Base-by-base conservation (phyloP, 768 basidiomycete species). In the Neoboletus magnificus region DNA sequence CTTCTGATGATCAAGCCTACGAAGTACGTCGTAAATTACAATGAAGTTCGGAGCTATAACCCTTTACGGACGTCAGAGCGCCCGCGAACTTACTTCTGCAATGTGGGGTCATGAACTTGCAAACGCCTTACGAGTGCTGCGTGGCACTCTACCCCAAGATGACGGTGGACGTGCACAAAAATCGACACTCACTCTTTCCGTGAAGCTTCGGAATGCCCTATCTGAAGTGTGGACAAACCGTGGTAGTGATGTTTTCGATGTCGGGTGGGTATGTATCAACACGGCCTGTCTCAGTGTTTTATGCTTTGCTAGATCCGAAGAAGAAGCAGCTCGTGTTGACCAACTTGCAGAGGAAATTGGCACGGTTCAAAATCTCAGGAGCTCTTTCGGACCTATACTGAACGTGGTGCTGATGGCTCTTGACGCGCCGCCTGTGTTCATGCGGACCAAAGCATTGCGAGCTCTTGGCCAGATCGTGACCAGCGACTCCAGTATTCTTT, bases 371-470 rank as follows among this genome's bases (percentile, higher is more conserved):
- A 82, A 78, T 37, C 75, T 97, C 46, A 84, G 83, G 54, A 85
- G 80, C 59, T 91, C 90, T 3, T 95, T 96, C 69, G 84, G 89
- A 42, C 86, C 91, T 0, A 90, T 98, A 50, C 73, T 98, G 13
- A 85, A 83, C 20, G 84, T 88, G 35, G 85, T 97, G 30, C 69
- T 98, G 20, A 74, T 78, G 51, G 84, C 93, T 2, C 78, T 96
- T 57, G 92, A 96, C 63, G 89, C 91, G 0, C 82, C 90, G 5
- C 83, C 86, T 4, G 93, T 98, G 27, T 93, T 91, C 63, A 90
- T 96, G 79, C 84, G 97, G 32, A 95, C 94, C 0, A 98, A 98
- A 69, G 96, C 96, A 0, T 76, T 99, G 30, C 82, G 89, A 50
- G 94, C 92, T 0, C 77, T 98, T 5, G 91, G 93, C 4, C 85